Base-by-base conservation (phyloP, 225 moss, liverwort and hornwort species). In the Pleurozium schreberi region DNA sequence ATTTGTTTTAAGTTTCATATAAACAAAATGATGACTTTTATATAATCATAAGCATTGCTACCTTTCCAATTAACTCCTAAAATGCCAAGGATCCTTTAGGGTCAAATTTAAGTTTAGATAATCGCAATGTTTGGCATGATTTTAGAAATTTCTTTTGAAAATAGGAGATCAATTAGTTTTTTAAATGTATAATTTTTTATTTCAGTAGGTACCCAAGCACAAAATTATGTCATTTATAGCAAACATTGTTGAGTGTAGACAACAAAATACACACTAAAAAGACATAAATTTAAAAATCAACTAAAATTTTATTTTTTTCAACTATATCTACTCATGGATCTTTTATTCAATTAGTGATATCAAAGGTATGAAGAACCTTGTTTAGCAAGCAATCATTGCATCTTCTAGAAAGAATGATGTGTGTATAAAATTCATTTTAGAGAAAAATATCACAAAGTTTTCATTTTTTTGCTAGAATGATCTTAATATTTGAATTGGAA, bases 401-500 rank as follows among this genome's bases (percentile, higher is more conserved):
- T 78, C 36, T 78, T 15, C 1, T 55, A 38, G 5, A 77, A 77
- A 53, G 9, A 53, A n/a, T 25, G 33, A 26, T 26, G 4, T 17
- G 15, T 10, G 4, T 2, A 10, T 10, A 25, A 26, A 40, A 58
- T 50, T 79, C 11, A 18, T 58, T n/a, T 40, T 27, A 27, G 7
- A 79, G 5, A 6, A n/a, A 7, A 27, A 26, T n/a, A 1, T 18
- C 7, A 75, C 33, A 12, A 33, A 12, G 50, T 22, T 27, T 79
- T 18, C 4, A 4, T n/a, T 57, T n/a, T 57, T 16, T 57, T n/a
- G n/a, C 10, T 57, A 27, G 3, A 79, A 79, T 27, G 57, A 79
- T n/a, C 18, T 79, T 5, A n/a, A 0, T 0, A 0, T 26, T 25
- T 5, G 11, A 0, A 40, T 11, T 79, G 11, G 27, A 7, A 26